Evolutionary conservation across 805 yeast species (phyloP).

Genomic region (Candida sakaeoensis): DNA sequence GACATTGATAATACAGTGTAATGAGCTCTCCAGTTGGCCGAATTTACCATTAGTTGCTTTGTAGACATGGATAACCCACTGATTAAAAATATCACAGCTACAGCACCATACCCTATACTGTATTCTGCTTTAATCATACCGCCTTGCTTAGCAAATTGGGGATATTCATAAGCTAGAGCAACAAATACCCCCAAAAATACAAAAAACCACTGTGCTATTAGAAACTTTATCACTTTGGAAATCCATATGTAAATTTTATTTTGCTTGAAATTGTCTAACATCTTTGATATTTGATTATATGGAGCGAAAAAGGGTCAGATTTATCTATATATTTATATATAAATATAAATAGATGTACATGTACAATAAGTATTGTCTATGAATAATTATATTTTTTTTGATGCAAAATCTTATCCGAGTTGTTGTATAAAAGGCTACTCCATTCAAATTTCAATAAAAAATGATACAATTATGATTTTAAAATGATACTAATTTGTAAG

Average conservation of each 20-base stretch:
- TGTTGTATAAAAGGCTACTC: neutral
- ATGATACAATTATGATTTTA: too few species aligned
- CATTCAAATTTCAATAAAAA: too few species aligned
- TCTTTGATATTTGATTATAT: slow-evolving; percentile 1
- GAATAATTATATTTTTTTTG: neutral
- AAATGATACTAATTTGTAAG: too few species aligned
- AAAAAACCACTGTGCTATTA: slow-evolving; percentile 68
- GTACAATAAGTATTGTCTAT: neutral
- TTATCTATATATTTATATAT: too few species aligned
- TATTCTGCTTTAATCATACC: slow-evolving; percentile 75
- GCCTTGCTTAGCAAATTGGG: slow-evolving; percentile 79
- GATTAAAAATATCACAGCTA: slow-evolving; percentile 77
- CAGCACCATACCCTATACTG: slow-evolving; percentile 80
- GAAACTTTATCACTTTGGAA: slow-evolving; percentile 20
- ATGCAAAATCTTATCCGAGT: neutral
- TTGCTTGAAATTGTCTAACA: slow-evolving; percentile 11
- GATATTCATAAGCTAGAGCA: slow-evolving; percentile 72
- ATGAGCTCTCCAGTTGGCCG: slow-evolving; percentile 81
- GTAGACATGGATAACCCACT: slow-evolving; percentile 80
- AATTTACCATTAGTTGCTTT: slow-evolving; percentile 54
- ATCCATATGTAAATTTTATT: slow-evolving; percentile 11
- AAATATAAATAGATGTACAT: neutral
- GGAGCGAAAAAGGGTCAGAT: neutral
- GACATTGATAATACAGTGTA: slow-evolving; percentile 61
- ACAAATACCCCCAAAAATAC: slow-evolving; percentile 67